Evolutionary conservation across 805 yeast genomes (phyloP).

Genomic region (Saturnispora hagleri): DNA sequence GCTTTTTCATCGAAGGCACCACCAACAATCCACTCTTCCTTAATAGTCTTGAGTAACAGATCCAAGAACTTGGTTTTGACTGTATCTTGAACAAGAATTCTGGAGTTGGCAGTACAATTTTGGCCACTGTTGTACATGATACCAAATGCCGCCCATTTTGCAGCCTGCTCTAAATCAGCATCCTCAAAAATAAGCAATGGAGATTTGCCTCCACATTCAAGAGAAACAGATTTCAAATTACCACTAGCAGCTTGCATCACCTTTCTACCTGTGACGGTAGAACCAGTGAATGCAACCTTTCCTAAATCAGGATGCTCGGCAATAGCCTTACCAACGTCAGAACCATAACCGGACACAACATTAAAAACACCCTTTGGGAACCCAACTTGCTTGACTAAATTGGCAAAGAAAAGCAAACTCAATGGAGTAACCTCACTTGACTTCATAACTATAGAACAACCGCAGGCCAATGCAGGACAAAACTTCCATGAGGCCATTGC

Average conservation of each 20-base stretch:
- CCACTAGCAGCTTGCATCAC: conserved; percentile 62
- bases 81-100: conserved; percentile 48
- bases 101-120: conserved; percentile 59
- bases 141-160: conserved; percentile 60
- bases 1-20: conserved; percentile 38
- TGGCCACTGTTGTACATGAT: conserved; percentile 59
- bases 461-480: conserved; percentile 77
- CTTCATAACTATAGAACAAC: conserved; percentile 64
- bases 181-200: conserved; percentile 55
- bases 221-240: conserved; percentile 53
- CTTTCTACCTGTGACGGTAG: conserved; percentile 57
- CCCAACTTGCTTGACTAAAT: conserved; percentile 52
- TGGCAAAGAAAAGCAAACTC: conserved; percentile 53
- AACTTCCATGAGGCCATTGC: conserved; percentile 74
- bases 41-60: conserved; percentile 36
- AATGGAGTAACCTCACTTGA: conserved; percentile 72
- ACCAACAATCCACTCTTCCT: conserved; percentile 45
- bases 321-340: conserved; percentile 58
- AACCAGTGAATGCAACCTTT: conserved; percentile 59
- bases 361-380: conserved; percentile 73
- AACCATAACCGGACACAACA: conserved; percentile 62
- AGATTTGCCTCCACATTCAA: conserved; percentile 70
- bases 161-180: conserved; percentile 57
- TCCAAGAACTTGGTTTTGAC: conserved; percentile 46
- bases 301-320: conserved; percentile 50